Percentiles rank a stretch among this genome's conserved stretches.
These are phyloP conservation scores for Tulasnella sp. DNA, from an alignment of 768 basidiomycete genomes.

Conservation along the genomic window DNA sequence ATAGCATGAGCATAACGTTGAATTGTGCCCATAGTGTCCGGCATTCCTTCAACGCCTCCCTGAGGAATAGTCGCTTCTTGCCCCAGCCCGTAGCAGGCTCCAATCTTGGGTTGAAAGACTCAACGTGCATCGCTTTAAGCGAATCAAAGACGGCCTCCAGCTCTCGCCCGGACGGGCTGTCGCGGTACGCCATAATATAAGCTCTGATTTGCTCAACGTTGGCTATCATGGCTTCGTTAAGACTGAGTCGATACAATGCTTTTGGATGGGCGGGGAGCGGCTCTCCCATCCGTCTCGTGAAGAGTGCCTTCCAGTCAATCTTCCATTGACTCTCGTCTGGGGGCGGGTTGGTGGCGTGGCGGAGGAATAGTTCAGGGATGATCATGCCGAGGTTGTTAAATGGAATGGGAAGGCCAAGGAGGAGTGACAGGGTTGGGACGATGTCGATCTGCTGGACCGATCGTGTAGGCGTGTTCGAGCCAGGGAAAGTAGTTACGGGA, in stretches of 20 bases:
- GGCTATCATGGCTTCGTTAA: conserved; percentile 51
- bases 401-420: conserved; percentile 88
- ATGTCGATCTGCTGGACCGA: conserved; percentile 88
- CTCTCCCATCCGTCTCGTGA: too few relatives aligned
- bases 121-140: conserved; percentile 32
- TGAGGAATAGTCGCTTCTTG: conserved; percentile 40
- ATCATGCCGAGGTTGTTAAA: conserved; percentile 89
- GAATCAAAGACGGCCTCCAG: conserved; percentile 53
- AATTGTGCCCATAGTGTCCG: conserved; percentile 93
- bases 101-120: background rate
- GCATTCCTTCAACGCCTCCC: conserved; percentile 55
- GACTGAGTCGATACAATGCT: conserved; percentile 20
- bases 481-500: conserved; percentile 20
- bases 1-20: conserved; percentile 61
- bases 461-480: conserved; percentile 34
- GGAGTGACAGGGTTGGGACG: conserved; percentile 74
- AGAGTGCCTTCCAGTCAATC: too few relatives aligned
- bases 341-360: background rate
- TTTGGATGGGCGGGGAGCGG: conserved; percentile 21
- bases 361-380: conserved; percentile 83
- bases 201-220: conserved; percentile 66
- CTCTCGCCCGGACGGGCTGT: conserved; percentile 58
- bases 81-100: background rate
- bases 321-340: too few relatives aligned
- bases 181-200: conserved; percentile 70